Conservation (phyloP, 2,329 filamentous ascomycete species). For the Venturia carpophila region DNA sequence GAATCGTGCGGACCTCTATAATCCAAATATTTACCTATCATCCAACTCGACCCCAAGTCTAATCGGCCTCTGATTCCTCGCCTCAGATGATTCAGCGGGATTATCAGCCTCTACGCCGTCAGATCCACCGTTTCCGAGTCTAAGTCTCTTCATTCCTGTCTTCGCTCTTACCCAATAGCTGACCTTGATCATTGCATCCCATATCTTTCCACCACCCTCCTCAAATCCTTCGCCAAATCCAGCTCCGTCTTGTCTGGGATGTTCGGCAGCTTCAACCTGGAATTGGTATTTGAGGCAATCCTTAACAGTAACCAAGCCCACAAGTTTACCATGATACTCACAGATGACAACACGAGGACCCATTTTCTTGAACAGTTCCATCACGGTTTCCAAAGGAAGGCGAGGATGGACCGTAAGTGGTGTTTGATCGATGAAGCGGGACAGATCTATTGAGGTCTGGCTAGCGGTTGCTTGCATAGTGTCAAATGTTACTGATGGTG, state of each 20-base stretch:
- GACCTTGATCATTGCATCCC: constrained; percentile 36
- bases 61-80: not conserved
- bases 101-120: not conserved
- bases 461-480: constrained; percentile 49
- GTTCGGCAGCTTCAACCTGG: constrained; percentile 82
- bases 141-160: not conserved
- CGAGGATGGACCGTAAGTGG: constrained; percentile 87
- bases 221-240: constrained; percentile 40
- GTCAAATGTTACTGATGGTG: constrained; percentile 47
- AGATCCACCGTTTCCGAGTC: not conserved
- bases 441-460: constrained; percentile 64
- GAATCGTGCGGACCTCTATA: not conserved
- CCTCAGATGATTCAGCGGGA: not conserved
- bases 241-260: constrained; percentile 53
- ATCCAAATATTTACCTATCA: constrained; percentile 10
- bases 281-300: constrained; percentile 97
- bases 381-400: constrained; percentile 87
- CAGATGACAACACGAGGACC: constrained; percentile 88
- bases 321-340: constrained; percentile 77
- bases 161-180: constrained; percentile 25
- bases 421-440: constrained; percentile 78
- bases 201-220: constrained; percentile 47
- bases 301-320: constrained; percentile 87
- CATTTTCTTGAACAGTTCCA: constrained; percentile 98
- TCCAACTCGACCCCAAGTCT: constrained; percentile 14